A percentile compares a stretch with the other conserved stretches of the same genome.
These are phyloP conservation scores for Mollisiaceae sp. DNA, from an alignment of 2,329 filamentous ascomycete species.

Conservation along the genomic window DNA sequence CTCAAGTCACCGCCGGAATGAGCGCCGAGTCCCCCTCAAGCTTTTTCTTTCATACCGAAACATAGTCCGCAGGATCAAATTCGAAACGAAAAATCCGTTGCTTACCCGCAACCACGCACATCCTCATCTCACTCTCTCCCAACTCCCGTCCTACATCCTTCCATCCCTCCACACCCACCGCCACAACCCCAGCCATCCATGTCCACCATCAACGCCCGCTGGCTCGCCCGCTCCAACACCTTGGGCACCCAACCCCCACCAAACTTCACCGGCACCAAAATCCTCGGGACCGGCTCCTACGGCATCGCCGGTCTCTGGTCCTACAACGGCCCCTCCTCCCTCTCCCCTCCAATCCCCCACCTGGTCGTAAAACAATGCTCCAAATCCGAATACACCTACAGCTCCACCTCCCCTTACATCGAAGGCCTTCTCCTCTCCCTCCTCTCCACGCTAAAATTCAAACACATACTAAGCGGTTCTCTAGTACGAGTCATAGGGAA, in stretches of 20 bases:
- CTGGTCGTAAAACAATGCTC: background rate
- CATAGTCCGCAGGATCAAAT: no score
- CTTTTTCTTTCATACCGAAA: no score
- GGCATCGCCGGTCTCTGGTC: conserved; percentile 12
- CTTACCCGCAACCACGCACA: no score
- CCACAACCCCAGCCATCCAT: no score
- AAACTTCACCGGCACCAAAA: background rate
- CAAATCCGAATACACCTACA: background rate
- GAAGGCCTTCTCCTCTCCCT: conserved; percentile 2
- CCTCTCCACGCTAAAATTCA: background rate
- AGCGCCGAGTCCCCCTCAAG: no score
- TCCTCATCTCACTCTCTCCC: no score
- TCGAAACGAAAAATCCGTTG: no score
- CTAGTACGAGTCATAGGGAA: background rate
- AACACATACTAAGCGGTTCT: background rate
- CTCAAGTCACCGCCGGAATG: no score
- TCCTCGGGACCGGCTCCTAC: conserved; percentile 4
- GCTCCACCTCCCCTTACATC: background rate
- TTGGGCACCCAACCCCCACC: background rate
- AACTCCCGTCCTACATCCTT: no score
- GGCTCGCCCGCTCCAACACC: background rate
- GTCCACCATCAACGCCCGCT: background rate
- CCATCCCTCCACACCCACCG: no score
- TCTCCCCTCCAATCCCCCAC: background rate
- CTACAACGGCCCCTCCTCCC: background rate